Base-by-base conservation (phyloP, 257 asterid genomes). In the Galeopsis tetrahit region DNA sequence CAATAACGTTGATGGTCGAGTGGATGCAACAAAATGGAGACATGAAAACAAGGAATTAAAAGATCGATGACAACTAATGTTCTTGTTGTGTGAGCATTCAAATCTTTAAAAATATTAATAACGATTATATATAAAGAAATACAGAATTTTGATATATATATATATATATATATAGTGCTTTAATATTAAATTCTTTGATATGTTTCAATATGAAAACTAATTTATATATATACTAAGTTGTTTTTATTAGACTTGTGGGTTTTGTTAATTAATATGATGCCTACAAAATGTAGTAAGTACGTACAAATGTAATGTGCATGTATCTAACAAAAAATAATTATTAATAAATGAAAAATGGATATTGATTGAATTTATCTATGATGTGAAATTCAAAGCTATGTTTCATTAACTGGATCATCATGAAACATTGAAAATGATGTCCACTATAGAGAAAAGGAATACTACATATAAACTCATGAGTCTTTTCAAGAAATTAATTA, bases 61-160 rank as follows among this genome's bases (percentile, higher is more conserved):
- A 35, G 60, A 49, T 49, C 0, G 53, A 53, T 76, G 17, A 69
- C 62, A 44, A 36, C 73, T 56, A 42, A 3, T 55, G 33, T 65
- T 64, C 73, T 70, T 77, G 81, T 77, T 44, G 10, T 77, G 61
- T 10, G 49, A 13, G 64, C 76, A 46, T 14, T 70, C 33, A 17
- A 31, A 46, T 46, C 15, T 11, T 46, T 46, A 46, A 2, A 39
- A 6, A 15, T 2, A 11, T 46, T 11, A 48, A 48, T 40, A 40
- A 40, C 46, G 46, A 8, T 40, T 7, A 38, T 38, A 38, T 38
- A 38, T 6, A 4, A 5, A 38, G 42, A 21, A 21, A 21, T 21
- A n/a, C n/a, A 38, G 42, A 38, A 4, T 38, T 38, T 5, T 38
- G 6, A 38, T 42, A 42, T 42, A 42, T 0, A 42, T 21, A 21